Percentiles rank a stretch among this genome's conserved stretches.
These are phyloP conservation scores for Dendrobium catenatum DNA, from an alignment of 106 monocot genomes.

Conservation along the genomic window DNA sequence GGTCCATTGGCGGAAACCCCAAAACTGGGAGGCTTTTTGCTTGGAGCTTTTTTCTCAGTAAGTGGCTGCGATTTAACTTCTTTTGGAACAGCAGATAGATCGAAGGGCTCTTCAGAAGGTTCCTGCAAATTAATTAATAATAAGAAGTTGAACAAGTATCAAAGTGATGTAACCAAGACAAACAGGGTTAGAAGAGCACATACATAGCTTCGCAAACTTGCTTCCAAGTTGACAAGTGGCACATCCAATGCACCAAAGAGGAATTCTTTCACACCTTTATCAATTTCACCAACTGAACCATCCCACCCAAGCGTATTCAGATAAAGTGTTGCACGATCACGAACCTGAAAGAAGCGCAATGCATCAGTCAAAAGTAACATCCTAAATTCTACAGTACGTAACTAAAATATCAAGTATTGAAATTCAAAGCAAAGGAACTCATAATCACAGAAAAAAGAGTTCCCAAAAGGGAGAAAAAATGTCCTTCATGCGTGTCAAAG, in stretches of 20 bases:
- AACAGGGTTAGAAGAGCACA: constrained; percentile 4
- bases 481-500: not conserved
- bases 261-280: constrained; percentile 73
- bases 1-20: constrained; percentile 47
- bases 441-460: not conserved
- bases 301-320: constrained; percentile 60
- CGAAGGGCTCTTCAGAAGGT: constrained; percentile 76
- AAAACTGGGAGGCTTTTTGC: constrained; percentile 64
- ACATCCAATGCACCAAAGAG: constrained; percentile 89
- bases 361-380: not conserved
- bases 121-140: constrained; percentile 32
- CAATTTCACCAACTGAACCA: constrained; percentile 38
- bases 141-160: not conserved
- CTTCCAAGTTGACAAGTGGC: constrained; percentile 82
- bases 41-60: constrained; percentile 79
- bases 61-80: constrained; percentile 84
- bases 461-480: not conserved
- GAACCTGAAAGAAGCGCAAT: constrained; percentile 45
- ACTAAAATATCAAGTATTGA: not conserved
- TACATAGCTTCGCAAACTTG: constrained; percentile 84
- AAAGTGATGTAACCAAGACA: not conserved
- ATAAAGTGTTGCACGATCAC: constrained; percentile 95
- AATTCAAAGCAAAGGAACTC: not conserved
- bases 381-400: not conserved
- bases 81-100: constrained; percentile 66